Percentiles rank a stretch among this genome's conserved stretches.
Evolutionary conservation across 768 basidiomycete genomes (phyloP).

Genomic region (Russula dissimulans): DNA sequence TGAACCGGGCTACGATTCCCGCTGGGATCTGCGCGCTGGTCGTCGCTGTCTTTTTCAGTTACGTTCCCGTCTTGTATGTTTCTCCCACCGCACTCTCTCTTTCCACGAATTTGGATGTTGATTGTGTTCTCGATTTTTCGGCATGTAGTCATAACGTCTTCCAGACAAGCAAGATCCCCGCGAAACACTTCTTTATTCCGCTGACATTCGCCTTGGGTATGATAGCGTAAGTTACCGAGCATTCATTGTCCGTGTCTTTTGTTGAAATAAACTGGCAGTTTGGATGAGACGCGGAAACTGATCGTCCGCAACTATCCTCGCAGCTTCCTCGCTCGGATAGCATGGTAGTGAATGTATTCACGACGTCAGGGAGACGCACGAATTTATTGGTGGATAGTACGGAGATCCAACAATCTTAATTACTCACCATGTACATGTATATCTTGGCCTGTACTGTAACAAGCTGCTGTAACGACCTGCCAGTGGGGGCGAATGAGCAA

Average conservation of each 20-base stretch:
- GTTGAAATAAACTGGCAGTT: background rate
- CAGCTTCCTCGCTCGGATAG: constrained; percentile 12
- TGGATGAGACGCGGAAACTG: constrained; percentile 18
- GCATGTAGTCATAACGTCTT: constrained; percentile 35
- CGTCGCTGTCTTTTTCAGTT: constrained; percentile 38
- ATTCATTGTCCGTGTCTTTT: background rate
- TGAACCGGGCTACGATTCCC: constrained; percentile 32
- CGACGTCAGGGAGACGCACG: too few species aligned
- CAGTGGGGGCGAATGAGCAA: too few species aligned
- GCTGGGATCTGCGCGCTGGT: constrained; percentile 36
- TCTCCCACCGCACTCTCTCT: too few species aligned
- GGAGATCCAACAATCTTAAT: too few species aligned
- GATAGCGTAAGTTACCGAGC: constrained; percentile 18
- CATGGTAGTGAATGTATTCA: constrained; percentile 1
- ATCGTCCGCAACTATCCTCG: constrained; percentile 11
- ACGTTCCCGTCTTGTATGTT: constrained; percentile 32
- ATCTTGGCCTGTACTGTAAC: too few species aligned
- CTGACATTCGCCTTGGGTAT: constrained; percentile 33
- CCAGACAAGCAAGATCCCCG: constrained; percentile 37
- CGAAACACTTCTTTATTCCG: constrained; percentile 43
- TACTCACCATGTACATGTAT: too few species aligned
- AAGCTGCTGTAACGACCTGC: too few species aligned
- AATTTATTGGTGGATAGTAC: too few species aligned
- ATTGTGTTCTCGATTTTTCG: too few species aligned
- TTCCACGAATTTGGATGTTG: background rate